These are phyloP conservation scores for Ceratobasidium sp. DNA, from an alignment of 1,284 basidiomycete genomes.

Conservation along the genomic window DNA sequence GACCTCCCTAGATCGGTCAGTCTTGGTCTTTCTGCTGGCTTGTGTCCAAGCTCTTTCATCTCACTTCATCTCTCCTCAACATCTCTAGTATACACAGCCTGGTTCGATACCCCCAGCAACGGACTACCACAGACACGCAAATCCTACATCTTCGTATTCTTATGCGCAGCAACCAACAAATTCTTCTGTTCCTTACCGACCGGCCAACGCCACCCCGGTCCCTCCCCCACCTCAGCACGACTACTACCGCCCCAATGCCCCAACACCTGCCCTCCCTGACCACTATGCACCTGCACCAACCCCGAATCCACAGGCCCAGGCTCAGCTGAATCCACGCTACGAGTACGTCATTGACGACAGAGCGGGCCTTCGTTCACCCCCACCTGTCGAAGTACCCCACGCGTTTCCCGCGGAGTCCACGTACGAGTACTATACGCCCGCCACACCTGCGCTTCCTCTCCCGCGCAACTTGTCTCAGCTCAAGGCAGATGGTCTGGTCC, in stretches of 20 bases:
- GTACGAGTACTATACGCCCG: constrained; percentile 1
- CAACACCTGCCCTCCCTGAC: constrained; percentile 10
- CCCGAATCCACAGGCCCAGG: constrained; percentile 12
- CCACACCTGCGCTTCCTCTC: constrained; percentile 5
- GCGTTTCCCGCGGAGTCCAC: constrained; percentile 17
- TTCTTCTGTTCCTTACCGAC: constrained; percentile 8
- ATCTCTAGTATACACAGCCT: constrained; percentile 6
- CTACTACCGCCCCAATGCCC: constrained; percentile 10
- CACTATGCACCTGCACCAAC: constrained; percentile 10
- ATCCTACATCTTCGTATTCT: constrained; percentile 11
- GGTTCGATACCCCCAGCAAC: not conserved
- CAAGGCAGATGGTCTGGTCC: constrained; percentile 28
- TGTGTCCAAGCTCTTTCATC: constrained; percentile 8
- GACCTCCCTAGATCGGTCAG: constrained; percentile 38
- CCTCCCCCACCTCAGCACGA: not conserved
- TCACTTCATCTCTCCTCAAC: constrained; percentile 16
- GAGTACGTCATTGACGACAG: constrained; percentile 39
- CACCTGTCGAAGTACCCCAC: constrained; percentile 34
- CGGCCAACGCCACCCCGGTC: constrained; percentile 12
- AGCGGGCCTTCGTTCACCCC: constrained; percentile 30
- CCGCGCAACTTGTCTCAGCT: constrained; percentile 14
- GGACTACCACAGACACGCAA: constrained; percentile 26
- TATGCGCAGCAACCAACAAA: constrained; percentile 24
- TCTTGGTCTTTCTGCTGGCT: constrained; percentile 26
- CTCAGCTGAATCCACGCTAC: constrained; percentile 28